Evolutionary conservation across 345 rosid species (phyloP).

Genomic region (Arabidopsis arenosa): DNA sequence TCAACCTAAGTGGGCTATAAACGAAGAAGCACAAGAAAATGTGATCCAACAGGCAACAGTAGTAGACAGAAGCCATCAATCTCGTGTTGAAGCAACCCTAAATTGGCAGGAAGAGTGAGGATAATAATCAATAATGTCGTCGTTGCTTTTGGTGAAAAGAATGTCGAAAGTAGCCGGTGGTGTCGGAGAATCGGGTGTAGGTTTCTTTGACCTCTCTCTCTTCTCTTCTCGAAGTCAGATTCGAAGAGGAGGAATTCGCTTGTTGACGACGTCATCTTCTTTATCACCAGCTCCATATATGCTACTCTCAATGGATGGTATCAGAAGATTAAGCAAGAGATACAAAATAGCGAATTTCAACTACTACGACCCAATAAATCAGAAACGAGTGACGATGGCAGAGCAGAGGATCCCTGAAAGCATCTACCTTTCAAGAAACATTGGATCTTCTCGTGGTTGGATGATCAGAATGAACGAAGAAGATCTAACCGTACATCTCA

Average conservation of each 20-base stretch:
- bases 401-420: background rate
- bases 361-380: background rate
- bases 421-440: background rate
- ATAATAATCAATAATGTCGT: background rate
- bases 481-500: background rate
- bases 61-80: background rate
- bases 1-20: no score
- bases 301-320: background rate
- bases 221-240: background rate
- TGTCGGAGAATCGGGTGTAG: background rate
- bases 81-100: background rate
- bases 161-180: background rate
- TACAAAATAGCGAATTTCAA: background rate
- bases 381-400: background rate
- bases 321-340: background rate
- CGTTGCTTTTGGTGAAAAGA: background rate
- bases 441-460: constrained; percentile 7
- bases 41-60: no score
- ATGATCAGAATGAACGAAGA: background rate
- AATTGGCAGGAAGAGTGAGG: background rate
- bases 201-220: background rate
- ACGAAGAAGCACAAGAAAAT: no score
- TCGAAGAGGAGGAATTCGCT: background rate
- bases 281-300: background rate
- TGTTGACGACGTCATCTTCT: background rate